Evolutionary conservation across 2,329 filamentous ascomycete genomes (phyloP).

Genomic region (Phoma sp.): DNA sequence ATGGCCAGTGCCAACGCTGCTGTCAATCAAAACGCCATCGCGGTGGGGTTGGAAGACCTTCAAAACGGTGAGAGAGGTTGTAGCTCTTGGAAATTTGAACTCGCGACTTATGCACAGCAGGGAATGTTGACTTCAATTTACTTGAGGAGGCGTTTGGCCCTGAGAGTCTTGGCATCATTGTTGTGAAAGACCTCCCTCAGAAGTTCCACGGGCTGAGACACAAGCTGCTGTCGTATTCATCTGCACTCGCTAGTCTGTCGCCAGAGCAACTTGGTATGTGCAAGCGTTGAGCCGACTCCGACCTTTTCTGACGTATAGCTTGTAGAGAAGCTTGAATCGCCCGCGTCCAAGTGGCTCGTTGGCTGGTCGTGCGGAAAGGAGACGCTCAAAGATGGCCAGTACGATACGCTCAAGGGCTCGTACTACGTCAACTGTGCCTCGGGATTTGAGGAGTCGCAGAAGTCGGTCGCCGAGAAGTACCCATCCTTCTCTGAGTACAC

Average conservation of each 20-base stretch:
- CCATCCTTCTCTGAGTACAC: conserved; percentile 88
- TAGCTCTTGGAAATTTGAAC: not conserved
- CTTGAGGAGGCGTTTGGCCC: conserved; percentile 86
- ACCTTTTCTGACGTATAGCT: conserved; percentile 8
- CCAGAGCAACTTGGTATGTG: conserved; percentile 70
- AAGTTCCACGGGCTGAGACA: conserved; percentile 75
- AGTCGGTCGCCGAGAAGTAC: conserved; percentile 54
- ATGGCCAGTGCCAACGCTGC: conserved; percentile 32
- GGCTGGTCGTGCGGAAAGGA: conserved; percentile 86
- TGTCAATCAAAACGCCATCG: conserved; percentile 37
- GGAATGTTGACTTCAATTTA: conserved; percentile 69
- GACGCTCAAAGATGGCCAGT: conserved; percentile 76
- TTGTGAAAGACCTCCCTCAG: conserved; percentile 84
- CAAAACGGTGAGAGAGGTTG: conserved; percentile 49
- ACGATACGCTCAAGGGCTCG: conserved; percentile 81
- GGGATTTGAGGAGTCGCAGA: conserved; percentile 66
- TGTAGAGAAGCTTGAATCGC: conserved; percentile 56
- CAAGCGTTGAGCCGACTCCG: not conserved
- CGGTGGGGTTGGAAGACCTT: conserved; percentile 50
- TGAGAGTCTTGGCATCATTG: conserved; percentile 85
- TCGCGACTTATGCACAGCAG: conserved; percentile 50
- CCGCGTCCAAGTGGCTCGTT: conserved; percentile 64
- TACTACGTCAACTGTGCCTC: conserved; percentile 81
- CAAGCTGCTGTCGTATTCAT: conserved; percentile 81
- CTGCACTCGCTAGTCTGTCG: conserved; percentile 84